phyloP scores from a whole-genome alignment of 2,329 filamentous ascomycete genomes.

The Neocatenulostroma microsporum region DNA sequence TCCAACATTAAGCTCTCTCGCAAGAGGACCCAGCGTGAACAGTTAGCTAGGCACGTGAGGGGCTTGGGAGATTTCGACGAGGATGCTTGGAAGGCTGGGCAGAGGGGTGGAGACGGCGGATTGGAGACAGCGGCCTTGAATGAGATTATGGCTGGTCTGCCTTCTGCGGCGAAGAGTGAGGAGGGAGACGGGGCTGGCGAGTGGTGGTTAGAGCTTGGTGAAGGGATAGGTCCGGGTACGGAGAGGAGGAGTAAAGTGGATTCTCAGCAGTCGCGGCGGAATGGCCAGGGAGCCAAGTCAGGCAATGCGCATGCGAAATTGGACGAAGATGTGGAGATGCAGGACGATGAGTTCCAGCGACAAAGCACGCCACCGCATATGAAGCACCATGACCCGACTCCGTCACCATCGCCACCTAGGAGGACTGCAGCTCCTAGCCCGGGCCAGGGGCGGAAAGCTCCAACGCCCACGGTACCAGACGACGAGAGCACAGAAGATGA shows the following conservation, averaged over 20 bases:
- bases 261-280: no score
- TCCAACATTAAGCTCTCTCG: slow-evolving; percentile 39
- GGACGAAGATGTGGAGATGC: not conserved
- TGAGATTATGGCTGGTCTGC: slow-evolving; percentile 12
- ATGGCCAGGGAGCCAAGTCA: no score
- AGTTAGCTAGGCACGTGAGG: slow-evolving; percentile 47
- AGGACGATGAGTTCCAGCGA: slow-evolving; percentile 16
- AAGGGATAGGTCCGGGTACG: no score
- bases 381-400: slow-evolving; percentile 1
- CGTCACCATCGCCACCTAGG: not conserved
- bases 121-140: slow-evolving; percentile 9
- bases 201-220: slow-evolving; percentile 29
- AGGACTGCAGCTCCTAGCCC: not conserved
- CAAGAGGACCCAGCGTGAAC: slow-evolving; percentile 40
- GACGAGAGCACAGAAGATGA: slow-evolving; percentile 36
- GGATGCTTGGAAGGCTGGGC: slow-evolving; percentile 31
- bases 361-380: slow-evolving; percentile 22
- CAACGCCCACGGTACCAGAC: slow-evolving; percentile 7
- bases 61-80: slow-evolving; percentile 50
- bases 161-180: slow-evolving; percentile 1
- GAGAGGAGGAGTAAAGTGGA: no score
- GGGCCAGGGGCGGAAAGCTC: not conserved
- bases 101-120: slow-evolving; percentile 2
- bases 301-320: no score
- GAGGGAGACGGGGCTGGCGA: slow-evolving; percentile 17